A percentile compares a stretch with the other conserved stretches of the same genome.
Evolutionary conservation across 2,329 filamentous ascomycete genomes (phyloP).

Genomic region (Cladorrhinum sp.): DNA sequence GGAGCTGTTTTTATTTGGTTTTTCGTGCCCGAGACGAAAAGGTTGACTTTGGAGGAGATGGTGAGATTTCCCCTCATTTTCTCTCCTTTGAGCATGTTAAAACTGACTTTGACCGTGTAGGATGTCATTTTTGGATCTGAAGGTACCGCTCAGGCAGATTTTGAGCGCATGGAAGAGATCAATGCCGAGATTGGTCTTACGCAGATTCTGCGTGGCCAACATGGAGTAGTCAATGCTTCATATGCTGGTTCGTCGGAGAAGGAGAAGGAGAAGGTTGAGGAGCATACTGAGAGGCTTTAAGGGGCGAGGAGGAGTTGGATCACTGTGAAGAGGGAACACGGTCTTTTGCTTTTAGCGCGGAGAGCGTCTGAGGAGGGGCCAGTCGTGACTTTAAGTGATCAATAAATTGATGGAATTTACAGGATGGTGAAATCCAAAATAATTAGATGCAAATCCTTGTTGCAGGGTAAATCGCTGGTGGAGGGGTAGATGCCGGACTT

Average conservation of each 20-base stretch:
- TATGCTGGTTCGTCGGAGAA: not conserved
- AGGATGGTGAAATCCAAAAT: too few species aligned
- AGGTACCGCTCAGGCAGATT: constrained; percentile 64
- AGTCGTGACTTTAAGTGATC: too few species aligned
- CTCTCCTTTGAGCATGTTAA: too few species aligned
- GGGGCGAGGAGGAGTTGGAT: not conserved
- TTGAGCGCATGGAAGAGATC: constrained; percentile 70
- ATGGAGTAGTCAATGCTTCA: not conserved
- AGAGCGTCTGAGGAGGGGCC: too few species aligned
- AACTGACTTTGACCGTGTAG: too few species aligned
- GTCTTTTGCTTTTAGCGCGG: too few species aligned
- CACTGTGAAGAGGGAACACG: too few species aligned
- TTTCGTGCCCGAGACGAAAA: constrained; percentile 63
- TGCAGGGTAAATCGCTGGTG: too few species aligned
- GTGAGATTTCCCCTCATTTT: constrained; percentile 38
- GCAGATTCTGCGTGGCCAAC: constrained; percentile 34
- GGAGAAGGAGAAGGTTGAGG: constrained; percentile 4
- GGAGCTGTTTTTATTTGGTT: constrained; percentile 62
- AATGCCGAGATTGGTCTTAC: constrained; percentile 65
- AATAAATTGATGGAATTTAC: too few species aligned
- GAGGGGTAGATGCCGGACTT: too few species aligned
- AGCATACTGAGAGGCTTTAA: constrained; percentile 12
- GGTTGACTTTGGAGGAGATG: constrained; percentile 63
- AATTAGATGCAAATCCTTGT: too few species aligned
- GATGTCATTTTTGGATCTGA: constrained; percentile 66